Conservation (phyloP, 768 basidiomycete genomes). For the Hericium coralloides region DNA sequence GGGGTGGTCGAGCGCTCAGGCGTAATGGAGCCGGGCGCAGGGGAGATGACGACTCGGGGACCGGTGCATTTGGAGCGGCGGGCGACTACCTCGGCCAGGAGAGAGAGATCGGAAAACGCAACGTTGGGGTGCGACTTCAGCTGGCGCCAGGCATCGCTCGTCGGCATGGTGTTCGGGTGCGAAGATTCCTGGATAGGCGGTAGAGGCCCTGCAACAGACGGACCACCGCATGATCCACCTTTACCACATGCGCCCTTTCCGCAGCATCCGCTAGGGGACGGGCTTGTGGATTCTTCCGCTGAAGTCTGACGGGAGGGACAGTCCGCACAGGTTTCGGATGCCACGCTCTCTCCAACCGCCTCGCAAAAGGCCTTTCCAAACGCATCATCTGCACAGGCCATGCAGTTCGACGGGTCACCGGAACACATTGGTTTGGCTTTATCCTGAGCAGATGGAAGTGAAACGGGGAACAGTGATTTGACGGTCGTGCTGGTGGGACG, state of each 20-base stretch:
- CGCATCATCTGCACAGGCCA: conserved; percentile 76
- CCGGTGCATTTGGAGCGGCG: conserved; percentile 73
- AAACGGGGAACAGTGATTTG: conserved; percentile 47
- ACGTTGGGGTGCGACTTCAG: conserved; percentile 87
- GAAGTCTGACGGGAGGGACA: conserved; percentile 35
- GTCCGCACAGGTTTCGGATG: conserved; percentile 43
- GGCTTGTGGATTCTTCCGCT: conserved; percentile 13
- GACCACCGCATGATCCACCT: not conserved
- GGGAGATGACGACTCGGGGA: conserved; percentile 53
- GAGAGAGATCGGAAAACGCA: conserved; percentile 70
- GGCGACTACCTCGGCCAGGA: conserved; percentile 85
- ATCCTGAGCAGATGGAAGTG: conserved; percentile 21
- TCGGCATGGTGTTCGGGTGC: conserved; percentile 54
- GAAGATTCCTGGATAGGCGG: conserved; percentile 12
- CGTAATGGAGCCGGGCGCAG: conserved; percentile 38
- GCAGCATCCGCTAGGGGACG: not conserved
- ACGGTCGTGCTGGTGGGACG: conserved; percentile 28
- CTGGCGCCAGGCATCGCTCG: conserved; percentile 76
- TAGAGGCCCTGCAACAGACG: conserved; percentile 25
- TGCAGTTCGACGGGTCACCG: conserved; percentile 80
- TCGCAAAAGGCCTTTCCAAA: conserved; percentile 86
- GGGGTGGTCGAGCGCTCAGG: conserved; percentile 39
- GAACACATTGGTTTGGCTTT: conserved; percentile 46
- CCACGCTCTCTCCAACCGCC: conserved; percentile 57
- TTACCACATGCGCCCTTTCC: not conserved